Evolutionary conservation across 805 yeast genomes (phyloP).

Genomic region (Starmerella potacharoeniae): DNA sequence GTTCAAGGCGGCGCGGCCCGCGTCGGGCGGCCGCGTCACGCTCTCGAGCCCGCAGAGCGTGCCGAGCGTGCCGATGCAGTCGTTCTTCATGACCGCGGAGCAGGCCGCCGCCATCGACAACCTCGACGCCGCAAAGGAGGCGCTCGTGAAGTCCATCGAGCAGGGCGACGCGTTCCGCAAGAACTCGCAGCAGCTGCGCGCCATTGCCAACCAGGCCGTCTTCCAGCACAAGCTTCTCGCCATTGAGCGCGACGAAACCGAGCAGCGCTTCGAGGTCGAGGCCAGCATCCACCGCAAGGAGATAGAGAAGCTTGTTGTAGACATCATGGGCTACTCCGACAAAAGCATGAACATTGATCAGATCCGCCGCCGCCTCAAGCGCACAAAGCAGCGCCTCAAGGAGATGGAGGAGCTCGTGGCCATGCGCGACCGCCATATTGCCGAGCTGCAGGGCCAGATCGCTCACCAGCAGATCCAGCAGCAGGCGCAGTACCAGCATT

Average conservation of each 20-base stretch:
- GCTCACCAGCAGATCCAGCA: slow-evolving; percentile 4
- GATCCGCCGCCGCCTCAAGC: slow-evolving; percentile 30
- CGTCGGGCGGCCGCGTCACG: slow-evolving; percentile 5
- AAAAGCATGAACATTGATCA: slow-evolving; percentile 31
- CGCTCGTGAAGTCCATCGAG: slow-evolving; percentile 19
- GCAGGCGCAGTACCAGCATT: slow-evolving; percentile 4
- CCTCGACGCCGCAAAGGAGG: slow-evolving; percentile 6
- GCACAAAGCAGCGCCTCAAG: slow-evolving; percentile 34
- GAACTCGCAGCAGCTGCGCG: slow-evolving; percentile 22
- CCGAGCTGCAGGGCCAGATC: slow-evolving; percentile 26
- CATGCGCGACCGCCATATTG: slow-evolving; percentile 38
- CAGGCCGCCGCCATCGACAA: slow-evolving; percentile 14
- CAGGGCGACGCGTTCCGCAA: slow-evolving; percentile 19
- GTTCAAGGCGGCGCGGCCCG: slow-evolving; percentile 4
- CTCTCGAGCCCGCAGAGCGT: slow-evolving; percentile 8
- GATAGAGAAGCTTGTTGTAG: slow-evolving; percentile 35
- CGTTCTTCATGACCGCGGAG: slow-evolving; percentile 18
- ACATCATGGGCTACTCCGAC: slow-evolving; percentile 28
- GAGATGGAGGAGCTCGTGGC: slow-evolving; percentile 37
- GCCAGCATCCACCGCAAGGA: slow-evolving; percentile 36
- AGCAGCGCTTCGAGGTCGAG: slow-evolving; percentile 40
- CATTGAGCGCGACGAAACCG: slow-evolving; percentile 35
- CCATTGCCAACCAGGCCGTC: slow-evolving; percentile 20
- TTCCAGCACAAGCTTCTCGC: slow-evolving; percentile 34
- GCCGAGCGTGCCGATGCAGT: slow-evolving; percentile 22